These are phyloP conservation scores for Porcisia deanei DNA, from an alignment of 208 protist genomes.

Conservation along the genomic window DNA sequence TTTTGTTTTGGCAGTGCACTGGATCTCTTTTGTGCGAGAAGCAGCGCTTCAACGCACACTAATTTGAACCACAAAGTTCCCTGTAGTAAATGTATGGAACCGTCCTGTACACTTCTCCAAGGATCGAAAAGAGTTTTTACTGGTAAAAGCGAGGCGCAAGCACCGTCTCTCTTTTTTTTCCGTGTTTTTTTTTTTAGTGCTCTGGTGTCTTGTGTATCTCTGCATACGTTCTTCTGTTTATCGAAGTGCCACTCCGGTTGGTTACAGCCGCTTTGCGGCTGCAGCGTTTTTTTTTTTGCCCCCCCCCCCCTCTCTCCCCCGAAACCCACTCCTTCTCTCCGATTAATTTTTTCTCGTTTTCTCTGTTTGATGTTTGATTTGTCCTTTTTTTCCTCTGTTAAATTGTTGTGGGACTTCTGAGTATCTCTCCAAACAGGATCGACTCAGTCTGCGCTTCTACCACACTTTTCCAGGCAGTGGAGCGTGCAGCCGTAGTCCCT, in stretches of 20 bases:
- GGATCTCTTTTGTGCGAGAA: not conserved
- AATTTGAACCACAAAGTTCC: not conserved
- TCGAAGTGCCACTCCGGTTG: not conserved
- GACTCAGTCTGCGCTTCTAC: too few relatives aligned
- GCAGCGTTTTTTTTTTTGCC: not conserved
- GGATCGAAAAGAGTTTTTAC: not conserved
- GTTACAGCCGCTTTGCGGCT: not conserved
- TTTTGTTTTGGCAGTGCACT: not conserved
- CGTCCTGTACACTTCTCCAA: not conserved
- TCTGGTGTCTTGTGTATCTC: not conserved
- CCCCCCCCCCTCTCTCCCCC: not conserved
- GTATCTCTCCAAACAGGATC: too few relatives aligned
- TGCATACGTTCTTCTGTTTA: not conserved
- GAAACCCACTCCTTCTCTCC: not conserved
- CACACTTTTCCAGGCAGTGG: too few relatives aligned
- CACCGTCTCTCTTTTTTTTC: not conserved
- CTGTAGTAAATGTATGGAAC: not conserved
- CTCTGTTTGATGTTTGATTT: too few relatives aligned
- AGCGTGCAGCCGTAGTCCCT: too few relatives aligned
- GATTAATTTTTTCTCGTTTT: too few relatives aligned
- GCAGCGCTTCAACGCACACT: not conserved
- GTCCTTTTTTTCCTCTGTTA: not conserved
- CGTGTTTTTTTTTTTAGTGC: too few relatives aligned
- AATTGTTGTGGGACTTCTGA: too few relatives aligned
- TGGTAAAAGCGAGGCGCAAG: not conserved